These are phyloP conservation scores for Candida xyloterini DNA, from an alignment of 805 yeast species.

Conservation along the genomic window DNA sequence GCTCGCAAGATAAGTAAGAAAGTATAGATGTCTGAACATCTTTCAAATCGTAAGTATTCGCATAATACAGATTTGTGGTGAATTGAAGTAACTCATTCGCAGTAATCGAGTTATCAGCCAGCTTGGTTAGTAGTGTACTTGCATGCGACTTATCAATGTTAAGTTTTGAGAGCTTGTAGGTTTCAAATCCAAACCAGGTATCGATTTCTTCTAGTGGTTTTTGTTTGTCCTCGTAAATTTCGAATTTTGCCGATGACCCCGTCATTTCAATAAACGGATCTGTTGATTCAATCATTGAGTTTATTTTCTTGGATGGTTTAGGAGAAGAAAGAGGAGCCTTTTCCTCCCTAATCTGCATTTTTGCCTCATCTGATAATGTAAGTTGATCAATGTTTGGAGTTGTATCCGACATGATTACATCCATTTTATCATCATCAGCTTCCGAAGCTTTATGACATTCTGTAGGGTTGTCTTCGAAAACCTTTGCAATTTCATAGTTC, in stretches of 20 bases:
- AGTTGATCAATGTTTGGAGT: slow-evolving; percentile 22
- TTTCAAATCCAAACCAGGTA: slow-evolving; percentile 22
- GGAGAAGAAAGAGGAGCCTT: slow-evolving; percentile 4
- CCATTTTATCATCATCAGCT: slow-evolving; percentile 16
- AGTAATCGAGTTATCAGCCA: slow-evolving; percentile 11
- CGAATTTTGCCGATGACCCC: slow-evolving; percentile 14
- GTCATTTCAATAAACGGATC: slow-evolving; percentile 27
- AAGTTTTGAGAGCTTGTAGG: slow-evolving; percentile 9
- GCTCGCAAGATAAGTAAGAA: slow-evolving; percentile 8
- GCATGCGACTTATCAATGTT: neutral
- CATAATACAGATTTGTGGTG: slow-evolving; percentile 9
- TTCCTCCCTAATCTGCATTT: neutral
- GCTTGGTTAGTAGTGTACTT: slow-evolving; percentile 13
- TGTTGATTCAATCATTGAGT: slow-evolving; percentile 19
- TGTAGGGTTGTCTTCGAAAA: slow-evolving; percentile 9
- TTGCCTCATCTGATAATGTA: slow-evolving; percentile 14
- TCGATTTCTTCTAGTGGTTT: slow-evolving; percentile 13
- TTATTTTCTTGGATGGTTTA: slow-evolving; percentile 13
- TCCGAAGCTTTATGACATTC: neutral
- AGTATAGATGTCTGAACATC: slow-evolving; percentile 13
- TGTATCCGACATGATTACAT: slow-evolving; percentile 21
- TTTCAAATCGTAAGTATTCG: slow-evolving; percentile 2
- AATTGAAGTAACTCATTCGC: slow-evolving; percentile 15
- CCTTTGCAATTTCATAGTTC: slow-evolving; percentile 12
- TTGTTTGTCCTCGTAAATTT: slow-evolving; percentile 22